Base-by-base conservation (phyloP, 75 land plant species). In the Cunninghamia lanceolata region DNA sequence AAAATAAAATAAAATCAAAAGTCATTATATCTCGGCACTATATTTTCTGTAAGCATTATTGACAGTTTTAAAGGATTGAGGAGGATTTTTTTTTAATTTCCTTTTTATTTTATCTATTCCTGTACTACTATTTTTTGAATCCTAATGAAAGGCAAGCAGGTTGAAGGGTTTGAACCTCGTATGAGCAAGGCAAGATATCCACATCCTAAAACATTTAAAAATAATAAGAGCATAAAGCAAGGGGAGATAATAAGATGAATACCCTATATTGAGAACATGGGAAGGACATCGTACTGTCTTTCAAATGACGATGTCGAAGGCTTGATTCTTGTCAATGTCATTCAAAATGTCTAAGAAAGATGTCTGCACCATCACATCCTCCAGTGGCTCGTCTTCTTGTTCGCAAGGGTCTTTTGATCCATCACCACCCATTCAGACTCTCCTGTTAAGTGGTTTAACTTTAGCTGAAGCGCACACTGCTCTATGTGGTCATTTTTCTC, bases 271-370 rank as follows among this genome's bases (percentile, higher is more conserved):
- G 50, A 97, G 96, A 74, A 96, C 97, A 87, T 90, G 94, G 86
- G 90, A 94, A 38, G 93, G 89, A 13, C 83, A n/a, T n/a, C 79
- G 85, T 35, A 95, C 50, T 14, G 89, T 89, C 83, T 93, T 94
- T 19, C 89, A 83, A 77, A 97, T 97, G 84, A 98, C 95, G 21
- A 40, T 68, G 66, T 91, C 88, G 79, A 84, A 97, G 15, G 95
- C 95, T 46, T 71, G 76, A 84, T 97, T 97, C 81, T 98, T 84
- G 39, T 50, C 39, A 63, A 85, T 76, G 71, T 97, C 99, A 79
- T 97, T 97, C 68, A 97, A 93, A 97, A 97, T 97, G 91, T 97
- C 99, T 45, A 97, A 88, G 86, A 95, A 97, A 45, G 95, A 91
- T 13, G 97, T 94, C 75, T 89, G 73, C 19, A 93, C 87, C 52